phyloP scores from a whole-genome alignment of 768 basidiomycete genomes.

The Leccinum incarnatum region DNA sequence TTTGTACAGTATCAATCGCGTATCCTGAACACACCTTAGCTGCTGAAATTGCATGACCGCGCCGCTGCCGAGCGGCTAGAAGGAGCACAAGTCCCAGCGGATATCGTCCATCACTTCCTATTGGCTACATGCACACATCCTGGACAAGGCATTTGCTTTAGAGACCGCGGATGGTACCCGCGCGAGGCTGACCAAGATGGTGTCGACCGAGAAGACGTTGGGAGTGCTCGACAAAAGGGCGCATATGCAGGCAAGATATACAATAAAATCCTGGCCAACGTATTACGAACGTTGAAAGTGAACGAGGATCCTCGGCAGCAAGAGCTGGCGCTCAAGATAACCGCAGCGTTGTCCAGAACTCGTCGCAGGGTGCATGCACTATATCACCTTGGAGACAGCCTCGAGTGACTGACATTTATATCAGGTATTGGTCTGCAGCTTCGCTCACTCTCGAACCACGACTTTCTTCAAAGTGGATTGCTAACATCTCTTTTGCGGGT shows the following conservation, averaged over 20 bases:
- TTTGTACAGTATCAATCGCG: background rate
- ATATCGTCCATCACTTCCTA: constrained; percentile 84
- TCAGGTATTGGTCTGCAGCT: constrained; percentile 68
- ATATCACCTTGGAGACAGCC: constrained; percentile 2
- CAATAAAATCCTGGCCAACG: constrained; percentile 79
- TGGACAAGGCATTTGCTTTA: constrained; percentile 83
- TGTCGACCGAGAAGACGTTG: constrained; percentile 37
- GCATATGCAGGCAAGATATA: constrained; percentile 47
- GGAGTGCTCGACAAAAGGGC: constrained; percentile 32
- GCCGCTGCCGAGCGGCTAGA: constrained; percentile 44
- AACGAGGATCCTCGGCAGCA: constrained; percentile 87
- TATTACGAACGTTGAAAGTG: constrained; percentile 75
- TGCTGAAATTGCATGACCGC: constrained; percentile 75
- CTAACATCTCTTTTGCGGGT: constrained; percentile 82
- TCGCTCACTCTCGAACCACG: constrained; percentile 80
- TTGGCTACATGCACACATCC: constrained; percentile 79
- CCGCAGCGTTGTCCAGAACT: constrained; percentile 83
- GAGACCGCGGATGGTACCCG: constrained; percentile 88
- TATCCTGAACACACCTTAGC: constrained; percentile 34
- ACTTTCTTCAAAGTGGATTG: constrained; percentile 87
- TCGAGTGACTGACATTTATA: constrained; percentile 13
- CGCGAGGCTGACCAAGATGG: constrained; percentile 52
- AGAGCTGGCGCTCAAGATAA: constrained; percentile 76
- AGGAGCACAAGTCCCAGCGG: constrained; percentile 61
- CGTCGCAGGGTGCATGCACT: constrained; percentile 60